A percentile compares a stretch with the other conserved stretches of the same genome.
Conservation (phyloP, 2,329 filamentous ascomycete species). For the Pyricularia grisea region DNA sequence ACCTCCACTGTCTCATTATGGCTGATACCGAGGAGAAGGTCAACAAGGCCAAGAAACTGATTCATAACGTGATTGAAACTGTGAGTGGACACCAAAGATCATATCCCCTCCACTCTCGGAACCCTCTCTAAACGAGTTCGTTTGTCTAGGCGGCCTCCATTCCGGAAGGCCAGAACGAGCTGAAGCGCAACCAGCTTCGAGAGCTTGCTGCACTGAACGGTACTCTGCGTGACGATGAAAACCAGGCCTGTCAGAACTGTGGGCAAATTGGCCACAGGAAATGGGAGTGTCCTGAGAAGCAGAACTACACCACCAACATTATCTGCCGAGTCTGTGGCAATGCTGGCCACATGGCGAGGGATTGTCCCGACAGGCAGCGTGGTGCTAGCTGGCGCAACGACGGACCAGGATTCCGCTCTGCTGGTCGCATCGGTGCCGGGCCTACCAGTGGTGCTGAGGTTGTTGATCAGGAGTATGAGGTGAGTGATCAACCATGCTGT, state of each 20-base stretch:
- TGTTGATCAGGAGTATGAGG: conserved; percentile 91
- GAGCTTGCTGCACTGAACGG: conserved; percentile 97
- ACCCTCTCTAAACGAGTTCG: conserved; percentile 12
- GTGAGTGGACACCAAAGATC: conserved; percentile 42
- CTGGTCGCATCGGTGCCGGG: conserved; percentile 61
- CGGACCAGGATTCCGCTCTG: conserved; percentile 31
- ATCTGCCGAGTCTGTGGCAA: conserved; percentile 98
- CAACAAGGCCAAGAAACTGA: conserved; percentile 96
- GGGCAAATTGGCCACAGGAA: conserved; percentile 98
- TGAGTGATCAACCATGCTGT: conserved; percentile 32
- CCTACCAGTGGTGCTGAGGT: conserved; percentile 60
- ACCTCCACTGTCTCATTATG: conserved; percentile 98
- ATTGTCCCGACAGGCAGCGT: conserved; percentile 90
- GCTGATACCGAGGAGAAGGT: conserved; percentile 99
- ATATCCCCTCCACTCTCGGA: neutral
- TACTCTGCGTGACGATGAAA: conserved; percentile 97
- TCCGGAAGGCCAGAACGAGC: conserved; percentile 95
- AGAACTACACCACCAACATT: conserved; percentile 98
- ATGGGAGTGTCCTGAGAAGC: conserved; percentile 95
- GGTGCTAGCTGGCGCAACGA: conserved; percentile 89
- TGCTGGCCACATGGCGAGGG: conserved; percentile 94
- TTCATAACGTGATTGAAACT: conserved; percentile 98
- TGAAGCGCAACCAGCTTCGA: conserved; percentile 96
- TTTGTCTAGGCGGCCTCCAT: conserved; percentile 79
- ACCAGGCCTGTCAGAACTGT: conserved; percentile 98